A percentile compares a stretch with the other conserved stretches of the same genome.
These are phyloP conservation scores for Stephania cephalantha DNA, from an alignment of 164 flowering plant species.

Conservation along the genomic window DNA sequence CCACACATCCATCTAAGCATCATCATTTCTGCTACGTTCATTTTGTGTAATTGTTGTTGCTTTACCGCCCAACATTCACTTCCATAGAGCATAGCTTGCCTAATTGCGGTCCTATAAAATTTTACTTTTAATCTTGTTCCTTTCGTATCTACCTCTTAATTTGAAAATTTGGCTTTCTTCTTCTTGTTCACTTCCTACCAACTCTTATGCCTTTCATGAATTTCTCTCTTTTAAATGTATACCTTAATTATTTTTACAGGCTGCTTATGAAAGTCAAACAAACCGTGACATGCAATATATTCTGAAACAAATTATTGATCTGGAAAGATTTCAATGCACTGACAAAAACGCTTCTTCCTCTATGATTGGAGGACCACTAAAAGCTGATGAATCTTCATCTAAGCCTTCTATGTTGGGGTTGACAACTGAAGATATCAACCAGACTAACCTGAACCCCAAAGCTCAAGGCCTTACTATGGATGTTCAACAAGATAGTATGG, in stretches of 20 bases:
- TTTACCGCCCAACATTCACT: too few relatives aligned
- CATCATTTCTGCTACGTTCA: too few relatives aligned
- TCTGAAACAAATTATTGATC: slow-evolving; percentile 56
- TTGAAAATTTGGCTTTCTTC: too few relatives aligned
- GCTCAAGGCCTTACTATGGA: not conserved
- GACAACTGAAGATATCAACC: slow-evolving; percentile 22
- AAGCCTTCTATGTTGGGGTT: slow-evolving; percentile 9
- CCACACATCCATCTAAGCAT: too few relatives aligned
- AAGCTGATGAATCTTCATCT: slow-evolving; percentile 20
- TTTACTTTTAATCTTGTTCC: too few relatives aligned
- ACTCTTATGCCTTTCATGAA: not conserved
- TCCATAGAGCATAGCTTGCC: too few relatives aligned
- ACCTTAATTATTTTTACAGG: slow-evolving; percentile 21
- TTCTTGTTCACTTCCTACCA: not conserved
- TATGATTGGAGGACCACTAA: slow-evolving; percentile 21
- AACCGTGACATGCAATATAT: slow-evolving; percentile 29
- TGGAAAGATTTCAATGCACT: slow-evolving; percentile 48
- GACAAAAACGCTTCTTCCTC: slow-evolving; percentile 27
- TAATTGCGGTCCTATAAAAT: too few relatives aligned
- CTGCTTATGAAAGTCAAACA: slow-evolving; percentile 10
- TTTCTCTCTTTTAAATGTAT: not conserved
- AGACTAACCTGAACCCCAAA: slow-evolving; percentile 4
- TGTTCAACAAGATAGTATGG: slow-evolving; percentile 14
- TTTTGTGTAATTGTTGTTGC: too few relatives aligned
- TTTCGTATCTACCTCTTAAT: too few relatives aligned